A percentile compares a stretch with the other conserved stretches of the same genome.
These are phyloP conservation scores for Saccharomycopsis fodiens DNA, from an alignment of 805 yeast genomes.

Conservation along the genomic window DNA sequence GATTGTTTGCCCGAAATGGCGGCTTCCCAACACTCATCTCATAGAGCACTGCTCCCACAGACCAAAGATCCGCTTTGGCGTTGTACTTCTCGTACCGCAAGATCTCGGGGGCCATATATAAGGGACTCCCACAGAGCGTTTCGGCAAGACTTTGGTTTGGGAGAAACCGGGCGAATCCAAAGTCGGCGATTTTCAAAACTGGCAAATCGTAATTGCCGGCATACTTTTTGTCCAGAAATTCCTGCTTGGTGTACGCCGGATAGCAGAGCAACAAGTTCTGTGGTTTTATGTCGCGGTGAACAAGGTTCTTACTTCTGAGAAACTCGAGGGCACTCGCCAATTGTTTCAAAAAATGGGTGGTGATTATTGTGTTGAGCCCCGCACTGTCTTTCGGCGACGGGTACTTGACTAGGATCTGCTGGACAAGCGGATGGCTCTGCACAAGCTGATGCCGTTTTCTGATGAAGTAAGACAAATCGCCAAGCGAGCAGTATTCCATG, in stretches of 20 bases:
- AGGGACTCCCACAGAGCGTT: conserved; percentile 94
- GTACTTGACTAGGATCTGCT: conserved; percentile 66
- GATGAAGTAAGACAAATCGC: conserved; percentile 86
- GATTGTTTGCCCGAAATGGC: conserved; percentile 91
- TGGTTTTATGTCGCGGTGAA: conserved; percentile 94
- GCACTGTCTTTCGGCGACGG: conserved; percentile 74
- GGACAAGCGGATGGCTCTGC: conserved; percentile 69
- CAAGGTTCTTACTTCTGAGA: conserved; percentile 73
- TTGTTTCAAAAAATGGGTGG: conserved; percentile 80
- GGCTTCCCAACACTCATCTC: conserved; percentile 97
- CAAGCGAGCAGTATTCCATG: conserved; percentile 95
- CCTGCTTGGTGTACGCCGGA: conserved; percentile 59
- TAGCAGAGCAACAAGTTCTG: conserved; percentile 80
- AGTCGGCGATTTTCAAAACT: conserved; percentile 87
- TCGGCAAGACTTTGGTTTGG: conserved; percentile 95
- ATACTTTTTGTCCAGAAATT: conserved; percentile 47
- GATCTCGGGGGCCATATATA: conserved; percentile 98
- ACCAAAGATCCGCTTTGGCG: conserved; percentile 97
- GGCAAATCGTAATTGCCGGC: conserved; percentile 88
- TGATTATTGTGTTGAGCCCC: conserved; percentile 74
- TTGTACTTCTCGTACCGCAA: conserved; percentile 89
- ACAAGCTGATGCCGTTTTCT: conserved; percentile 65
- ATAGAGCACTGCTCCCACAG: conserved; percentile 92
- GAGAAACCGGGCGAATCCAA: conserved; percentile 92
- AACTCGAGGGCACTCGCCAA: conserved; percentile 78